Evolutionary conservation across 2,329 filamentous ascomycete species (phyloP).

Genomic region (Curvularia spicifera): DNA sequence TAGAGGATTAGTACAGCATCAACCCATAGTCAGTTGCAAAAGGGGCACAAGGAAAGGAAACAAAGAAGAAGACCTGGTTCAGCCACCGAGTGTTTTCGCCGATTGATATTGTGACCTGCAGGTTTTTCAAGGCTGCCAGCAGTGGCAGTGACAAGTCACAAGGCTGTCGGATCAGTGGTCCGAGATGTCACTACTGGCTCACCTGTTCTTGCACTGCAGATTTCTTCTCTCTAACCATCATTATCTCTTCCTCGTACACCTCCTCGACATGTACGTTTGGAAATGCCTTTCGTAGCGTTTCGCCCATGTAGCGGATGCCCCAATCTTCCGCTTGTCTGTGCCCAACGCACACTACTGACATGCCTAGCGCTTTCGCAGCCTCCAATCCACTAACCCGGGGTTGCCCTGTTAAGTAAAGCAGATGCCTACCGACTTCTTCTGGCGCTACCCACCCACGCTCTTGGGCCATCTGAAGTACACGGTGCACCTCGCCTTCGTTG

Average conservation of each 20-base stretch:
- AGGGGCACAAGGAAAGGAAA: not conserved
- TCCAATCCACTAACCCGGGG: slow-evolving; percentile 42
- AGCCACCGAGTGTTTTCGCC: not conserved
- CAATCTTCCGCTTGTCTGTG: slow-evolving; percentile 50
- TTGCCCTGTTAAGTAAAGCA: slow-evolving; percentile 51
- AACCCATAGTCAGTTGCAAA: not conserved
- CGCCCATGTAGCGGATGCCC: slow-evolving; percentile 48
- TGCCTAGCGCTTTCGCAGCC: slow-evolving; percentile 40
- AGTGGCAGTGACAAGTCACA: not conserved
- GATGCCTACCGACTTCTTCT: slow-evolving; percentile 31
- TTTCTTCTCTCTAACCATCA: slow-evolving; percentile 10
- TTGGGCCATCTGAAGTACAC: slow-evolving; percentile 41
- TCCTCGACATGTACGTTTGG: slow-evolving; percentile 43
- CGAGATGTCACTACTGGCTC: not conserved
- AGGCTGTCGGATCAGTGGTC: not conserved
- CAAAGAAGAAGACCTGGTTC: not conserved
- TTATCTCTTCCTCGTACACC: slow-evolving; percentile 46
- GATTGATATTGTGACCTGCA: not conserved
- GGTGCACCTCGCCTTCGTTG: slow-evolving; percentile 44
- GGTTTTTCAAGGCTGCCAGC: not conserved
- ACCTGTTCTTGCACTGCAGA: not conserved
- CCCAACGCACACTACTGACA: slow-evolving; percentile 50
- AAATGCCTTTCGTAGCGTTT: slow-evolving; percentile 37
- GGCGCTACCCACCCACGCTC: slow-evolving; percentile 33
- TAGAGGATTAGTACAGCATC: not conserved